phyloP scores from a whole-genome alignment of 441 rosid species.

The Breynia disticha region DNA sequence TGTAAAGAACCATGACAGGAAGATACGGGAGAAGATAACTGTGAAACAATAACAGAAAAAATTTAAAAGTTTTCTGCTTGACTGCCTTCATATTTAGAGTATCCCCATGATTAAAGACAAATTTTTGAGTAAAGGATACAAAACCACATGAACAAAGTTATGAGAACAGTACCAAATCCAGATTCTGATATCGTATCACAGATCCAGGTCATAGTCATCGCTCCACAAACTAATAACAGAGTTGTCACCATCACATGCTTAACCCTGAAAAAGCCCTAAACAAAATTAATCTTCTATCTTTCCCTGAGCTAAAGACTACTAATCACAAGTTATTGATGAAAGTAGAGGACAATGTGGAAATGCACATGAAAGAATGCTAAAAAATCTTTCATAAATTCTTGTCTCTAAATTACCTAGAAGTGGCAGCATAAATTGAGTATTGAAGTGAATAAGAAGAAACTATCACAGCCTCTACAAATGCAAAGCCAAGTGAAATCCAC shows the following conservation, averaged over 20 bases:
- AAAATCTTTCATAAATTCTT: background rate
- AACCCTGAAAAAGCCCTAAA: slow-evolving; percentile 28
- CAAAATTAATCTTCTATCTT: background rate
- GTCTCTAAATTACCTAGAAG: slow-evolving; percentile 42
- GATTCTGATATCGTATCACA: slow-evolving; percentile 90
- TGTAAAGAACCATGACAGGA: background rate
- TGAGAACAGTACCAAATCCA: slow-evolving; percentile 66
- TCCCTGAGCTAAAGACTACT: too few species aligned
- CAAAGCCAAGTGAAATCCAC: slow-evolving; percentile 91
- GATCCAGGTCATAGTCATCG: slow-evolving; percentile 88
- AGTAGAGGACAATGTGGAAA: too few species aligned
- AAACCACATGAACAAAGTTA: slow-evolving; percentile 2
- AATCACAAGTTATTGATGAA: too few species aligned
- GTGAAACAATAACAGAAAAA: background rate
- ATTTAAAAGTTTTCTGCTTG: too few species aligned
- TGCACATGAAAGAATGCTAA: background rate
- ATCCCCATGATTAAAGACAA: background rate
- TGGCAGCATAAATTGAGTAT: slow-evolving; percentile 78
- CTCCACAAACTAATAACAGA: slow-evolving; percentile 72
- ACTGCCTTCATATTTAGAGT: too few species aligned
- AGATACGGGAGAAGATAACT: background rate
- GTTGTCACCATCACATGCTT: slow-evolving; percentile 83
- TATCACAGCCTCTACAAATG: slow-evolving; percentile 62
- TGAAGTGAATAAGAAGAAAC: slow-evolving; percentile 78
- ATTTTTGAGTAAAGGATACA: background rate